Conservation (phyloP, 2,329 filamentous ascomycete species). For the Venturiaceae sp. region DNA sequence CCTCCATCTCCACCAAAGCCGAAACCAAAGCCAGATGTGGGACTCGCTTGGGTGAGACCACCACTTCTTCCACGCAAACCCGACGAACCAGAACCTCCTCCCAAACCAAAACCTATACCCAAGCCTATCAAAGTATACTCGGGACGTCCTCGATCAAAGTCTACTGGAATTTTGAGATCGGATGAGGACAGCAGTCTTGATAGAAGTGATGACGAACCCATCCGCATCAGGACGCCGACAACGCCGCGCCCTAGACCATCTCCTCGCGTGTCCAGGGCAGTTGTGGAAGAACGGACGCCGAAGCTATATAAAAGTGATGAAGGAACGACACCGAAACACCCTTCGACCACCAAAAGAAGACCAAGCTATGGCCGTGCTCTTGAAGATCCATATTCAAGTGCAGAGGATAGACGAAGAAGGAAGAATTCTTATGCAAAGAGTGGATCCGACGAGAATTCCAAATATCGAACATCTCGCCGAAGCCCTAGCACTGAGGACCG, state of each 20-base stretch:
- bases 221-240: not conserved
- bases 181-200: not conserved
- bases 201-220: not conserved
- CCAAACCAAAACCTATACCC: not conserved
- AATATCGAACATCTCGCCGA: not conserved
- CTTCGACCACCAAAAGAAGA: not conserved
- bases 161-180: not conserved
- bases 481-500: not conserved
- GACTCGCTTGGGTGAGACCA: slow-evolving; percentile 8
- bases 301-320: not conserved
- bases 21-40: slow-evolving; percentile 37
- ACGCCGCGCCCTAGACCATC: not conserved
- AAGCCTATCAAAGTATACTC: slow-evolving; percentile 7
- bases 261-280: not conserved
- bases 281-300: not conserved
- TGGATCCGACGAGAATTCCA: not conserved
- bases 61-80: slow-evolving; percentile 5
- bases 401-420: not conserved
- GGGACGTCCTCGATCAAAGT: not conserved
- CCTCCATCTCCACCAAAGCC: slow-evolving; percentile 7
- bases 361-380: not conserved
- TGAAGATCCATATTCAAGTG: not conserved
- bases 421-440: not conserved
- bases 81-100: slow-evolving; percentile 5
- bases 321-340: not conserved